Evolutionary conservation across 352 stramenopile species (phyloP).

Genomic region (Globisporangium spiculum): DNA sequence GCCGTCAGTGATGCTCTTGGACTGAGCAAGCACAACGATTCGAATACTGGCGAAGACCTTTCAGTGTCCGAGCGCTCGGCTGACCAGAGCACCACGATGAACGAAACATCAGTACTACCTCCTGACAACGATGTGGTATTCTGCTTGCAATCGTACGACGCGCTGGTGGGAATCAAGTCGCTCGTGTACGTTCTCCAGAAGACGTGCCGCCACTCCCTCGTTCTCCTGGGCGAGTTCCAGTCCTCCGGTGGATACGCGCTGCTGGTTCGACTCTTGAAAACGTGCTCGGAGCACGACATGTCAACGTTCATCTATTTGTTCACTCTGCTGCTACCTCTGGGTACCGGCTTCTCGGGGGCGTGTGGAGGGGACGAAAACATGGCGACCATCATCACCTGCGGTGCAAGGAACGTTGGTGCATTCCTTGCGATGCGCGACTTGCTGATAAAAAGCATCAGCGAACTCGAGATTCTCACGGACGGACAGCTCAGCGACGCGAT

Average conservation of each 20-base stretch:
- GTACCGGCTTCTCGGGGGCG: constrained; percentile 36
- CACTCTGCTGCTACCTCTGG: constrained; percentile 54
- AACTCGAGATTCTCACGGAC: constrained; percentile 18
- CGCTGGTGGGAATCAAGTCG: constrained; percentile 43
- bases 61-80: neutral
- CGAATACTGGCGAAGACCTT: neutral
- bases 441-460: constrained; percentile 47
- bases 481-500: constrained; percentile 6
- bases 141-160: constrained; percentile 46
- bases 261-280: constrained; percentile 39
- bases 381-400: constrained; percentile 38
- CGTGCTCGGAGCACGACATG: constrained; percentile 37
- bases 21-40: constrained; percentile 25
- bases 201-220: constrained; percentile 54
- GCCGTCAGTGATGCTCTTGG: constrained; percentile 70
- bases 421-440: constrained; percentile 67
- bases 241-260: constrained; percentile 59
- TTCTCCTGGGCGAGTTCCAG: constrained; percentile 68
- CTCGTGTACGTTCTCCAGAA: constrained; percentile 64
- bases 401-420: constrained; percentile 57
- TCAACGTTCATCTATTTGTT: constrained; percentile 50
- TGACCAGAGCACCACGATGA: neutral
- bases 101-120: neutral
- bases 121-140: constrained; percentile 18
- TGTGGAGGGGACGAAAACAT: constrained; percentile 37